phyloP scores from a whole-genome alignment of 2,329 filamentous ascomycete genomes.

The Fragosphaeria purpurea region DNA sequence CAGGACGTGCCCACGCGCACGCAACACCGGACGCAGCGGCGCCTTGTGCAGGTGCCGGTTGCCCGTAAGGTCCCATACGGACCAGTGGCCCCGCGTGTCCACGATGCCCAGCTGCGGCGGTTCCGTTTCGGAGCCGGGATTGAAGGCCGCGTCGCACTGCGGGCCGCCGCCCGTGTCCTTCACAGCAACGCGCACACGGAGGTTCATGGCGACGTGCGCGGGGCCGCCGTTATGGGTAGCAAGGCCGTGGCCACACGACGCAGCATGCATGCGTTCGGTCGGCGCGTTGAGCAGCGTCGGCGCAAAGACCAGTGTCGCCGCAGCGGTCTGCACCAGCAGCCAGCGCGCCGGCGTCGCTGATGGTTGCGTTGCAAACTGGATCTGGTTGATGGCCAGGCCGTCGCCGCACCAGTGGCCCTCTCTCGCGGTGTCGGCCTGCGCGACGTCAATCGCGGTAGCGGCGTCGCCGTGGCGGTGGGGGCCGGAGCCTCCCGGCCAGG shows the following conservation, averaged over 20 bases:
- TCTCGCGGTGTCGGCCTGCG: slow-evolving; percentile 29
- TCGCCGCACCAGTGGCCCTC: slow-evolving; percentile 47
- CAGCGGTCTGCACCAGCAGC: slow-evolving; percentile 44
- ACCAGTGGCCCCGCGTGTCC: slow-evolving; percentile 57
- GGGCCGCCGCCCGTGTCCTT: slow-evolving; percentile 41
- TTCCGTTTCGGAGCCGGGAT: slow-evolving; percentile 37
- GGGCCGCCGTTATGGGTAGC: slow-evolving; percentile 18
- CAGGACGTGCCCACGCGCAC: slow-evolving; percentile 28
- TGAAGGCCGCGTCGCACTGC: slow-evolving; percentile 57
- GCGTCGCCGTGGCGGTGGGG: no score
- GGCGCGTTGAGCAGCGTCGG: slow-evolving; percentile 37
- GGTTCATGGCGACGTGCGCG: slow-evolving; percentile 46
- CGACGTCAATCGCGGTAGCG: slow-evolving; percentile 34
- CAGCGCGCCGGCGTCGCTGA: slow-evolving; percentile 26
- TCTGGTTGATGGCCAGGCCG: slow-evolving; percentile 36
- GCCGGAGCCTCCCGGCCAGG: slow-evolving; percentile 40
- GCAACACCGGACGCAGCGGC: slow-evolving; percentile 21
- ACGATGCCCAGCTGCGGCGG: slow-evolving; percentile 55
- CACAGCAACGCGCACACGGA: slow-evolving; percentile 41
- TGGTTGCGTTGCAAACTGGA: slow-evolving; percentile 38
- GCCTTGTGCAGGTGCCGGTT: slow-evolving; percentile 24
- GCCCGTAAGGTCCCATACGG: slow-evolving; percentile 49
- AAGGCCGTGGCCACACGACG: slow-evolving; percentile 4
- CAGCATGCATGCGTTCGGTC: slow-evolving; percentile 11
- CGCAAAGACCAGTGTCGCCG: slow-evolving; percentile 40